A percentile compares a stretch with the other conserved stretches of the same genome.
These are phyloP conservation scores for Penicillium expansum DNA, from an alignment of 2,329 filamentous ascomycete genomes.

Conservation along the genomic window DNA sequence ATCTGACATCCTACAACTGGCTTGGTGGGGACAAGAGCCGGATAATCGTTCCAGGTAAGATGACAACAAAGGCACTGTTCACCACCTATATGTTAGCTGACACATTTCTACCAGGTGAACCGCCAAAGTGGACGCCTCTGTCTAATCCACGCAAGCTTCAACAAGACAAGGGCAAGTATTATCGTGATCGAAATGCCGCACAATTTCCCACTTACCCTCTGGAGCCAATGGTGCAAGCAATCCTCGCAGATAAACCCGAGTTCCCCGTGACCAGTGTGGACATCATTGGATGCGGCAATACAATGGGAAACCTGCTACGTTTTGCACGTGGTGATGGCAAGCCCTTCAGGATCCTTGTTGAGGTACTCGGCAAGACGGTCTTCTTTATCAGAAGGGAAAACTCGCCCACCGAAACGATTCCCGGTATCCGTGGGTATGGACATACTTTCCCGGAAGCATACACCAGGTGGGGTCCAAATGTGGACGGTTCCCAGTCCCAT, in stretches of 20 bases:
- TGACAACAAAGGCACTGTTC: background rate
- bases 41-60: slow-evolving; percentile 49
- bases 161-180: slow-evolving; percentile 47
- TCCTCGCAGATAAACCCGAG: slow-evolving; percentile 40
- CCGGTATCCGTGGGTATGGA: slow-evolving; percentile 58
- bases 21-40: slow-evolving; percentile 33
- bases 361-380: slow-evolving; percentile 56
- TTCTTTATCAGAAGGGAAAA: slow-evolving; percentile 64
- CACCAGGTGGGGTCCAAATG: slow-evolving; percentile 59
- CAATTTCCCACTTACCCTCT: slow-evolving; percentile 40
- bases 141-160: slow-evolving; percentile 32
- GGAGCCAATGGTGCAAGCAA: slow-evolving; percentile 46
- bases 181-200: slow-evolving; percentile 44
- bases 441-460: slow-evolving; percentile 66
- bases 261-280: slow-evolving; percentile 46
- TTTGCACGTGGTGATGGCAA: slow-evolving; percentile 50
- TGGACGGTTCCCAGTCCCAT: slow-evolving; percentile 58
- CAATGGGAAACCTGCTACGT: slow-evolving; percentile 59
- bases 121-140: slow-evolving; percentile 52
- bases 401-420: slow-evolving; percentile 56
- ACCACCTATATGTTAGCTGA: background rate
- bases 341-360: slow-evolving; percentile 58
- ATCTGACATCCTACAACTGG: slow-evolving; percentile 56
- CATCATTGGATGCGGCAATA: slow-evolving; percentile 60
- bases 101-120: slow-evolving; percentile 42